Percentiles rank a stretch among this genome's conserved stretches.
Evolutionary conservation across 148 eudicot genomes (phyloP).

Genomic region (Arbutus unedo): DNA sequence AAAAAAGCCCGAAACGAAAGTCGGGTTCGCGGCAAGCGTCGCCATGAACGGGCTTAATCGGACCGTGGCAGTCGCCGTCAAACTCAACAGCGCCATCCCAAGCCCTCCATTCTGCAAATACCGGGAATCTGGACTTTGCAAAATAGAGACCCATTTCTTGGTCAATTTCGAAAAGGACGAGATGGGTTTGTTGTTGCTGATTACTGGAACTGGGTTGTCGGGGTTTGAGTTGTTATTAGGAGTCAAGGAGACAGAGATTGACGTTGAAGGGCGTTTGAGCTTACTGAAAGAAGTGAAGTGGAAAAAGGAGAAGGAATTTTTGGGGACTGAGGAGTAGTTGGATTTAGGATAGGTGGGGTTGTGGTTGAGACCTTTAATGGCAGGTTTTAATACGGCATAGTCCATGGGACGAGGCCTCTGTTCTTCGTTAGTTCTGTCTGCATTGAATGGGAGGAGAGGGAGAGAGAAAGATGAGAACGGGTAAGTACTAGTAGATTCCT

Average conservation of each 20-base stretch:
- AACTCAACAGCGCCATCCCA: constrained; percentile 55
- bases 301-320: constrained; percentile 15
- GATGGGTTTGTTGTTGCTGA: constrained; percentile 21
- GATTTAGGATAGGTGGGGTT: not conserved
- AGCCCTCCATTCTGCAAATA: constrained; percentile 51
- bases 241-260: constrained; percentile 20
- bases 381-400: constrained; percentile 5
- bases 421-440: not conserved
- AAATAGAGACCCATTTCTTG: constrained; percentile 26
- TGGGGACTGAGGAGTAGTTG: not conserved
- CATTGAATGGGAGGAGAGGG: constrained; percentile 1
- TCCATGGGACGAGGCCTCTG: constrained; percentile 5
- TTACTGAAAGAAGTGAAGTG: not conserved
- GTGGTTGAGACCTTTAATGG: not conserved
- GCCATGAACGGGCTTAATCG: constrained; percentile 66
- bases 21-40: constrained; percentile 64
- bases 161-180: constrained; percentile 32
- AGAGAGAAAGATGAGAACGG: not conserved
- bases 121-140: constrained; percentile 14
- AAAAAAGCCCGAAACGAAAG: constrained; percentile 66
- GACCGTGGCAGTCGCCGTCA: constrained; percentile 57
- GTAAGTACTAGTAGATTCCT: not conserved
- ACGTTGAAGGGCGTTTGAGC: constrained; percentile 17
- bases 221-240: constrained; percentile 5
- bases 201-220: constrained; percentile 16